Evolutionary conservation across 805 yeast genomes (phyloP).

Genomic region (Candida nanaspora): DNA sequence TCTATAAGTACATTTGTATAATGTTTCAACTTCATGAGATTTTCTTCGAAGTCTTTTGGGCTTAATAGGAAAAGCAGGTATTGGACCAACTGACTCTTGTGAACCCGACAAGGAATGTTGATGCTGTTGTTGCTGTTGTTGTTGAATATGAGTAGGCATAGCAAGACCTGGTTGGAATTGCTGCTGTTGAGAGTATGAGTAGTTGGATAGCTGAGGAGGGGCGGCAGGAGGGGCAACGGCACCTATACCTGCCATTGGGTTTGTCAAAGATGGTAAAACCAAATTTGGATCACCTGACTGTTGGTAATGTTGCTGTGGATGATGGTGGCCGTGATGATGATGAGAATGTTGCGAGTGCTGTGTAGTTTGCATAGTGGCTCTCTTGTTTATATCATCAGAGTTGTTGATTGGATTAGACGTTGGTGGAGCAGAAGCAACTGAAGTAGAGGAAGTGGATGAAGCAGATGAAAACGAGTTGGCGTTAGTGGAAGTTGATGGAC

Average conservation of each 20-base stretch:
- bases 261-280: neutral
- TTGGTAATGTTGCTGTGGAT: neutral
- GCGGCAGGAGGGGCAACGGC: neutral
- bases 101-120: neutral
- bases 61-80: neutral
- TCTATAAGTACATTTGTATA: constrained; percentile 40
- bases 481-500: neutral
- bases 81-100: neutral
- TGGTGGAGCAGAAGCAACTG: neutral
- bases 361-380: too few relatives aligned
- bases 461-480: neutral
- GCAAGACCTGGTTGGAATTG: neutral
- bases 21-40: constrained; percentile 48
- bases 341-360: too few relatives aligned
- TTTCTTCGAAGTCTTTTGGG: constrained; percentile 44
- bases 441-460: neutral
- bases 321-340: neutral
- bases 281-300: neutral
- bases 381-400: neutral
- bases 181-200: neutral
- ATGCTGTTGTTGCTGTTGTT: neutral
- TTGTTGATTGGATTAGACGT: neutral
- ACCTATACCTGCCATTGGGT: neutral
- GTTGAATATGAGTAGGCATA: neutral
- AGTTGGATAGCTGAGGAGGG: neutral